Evolutionary conservation across 108 stramenopile species (phyloP).

Genomic region (Schizochytrium sp.): DNA sequence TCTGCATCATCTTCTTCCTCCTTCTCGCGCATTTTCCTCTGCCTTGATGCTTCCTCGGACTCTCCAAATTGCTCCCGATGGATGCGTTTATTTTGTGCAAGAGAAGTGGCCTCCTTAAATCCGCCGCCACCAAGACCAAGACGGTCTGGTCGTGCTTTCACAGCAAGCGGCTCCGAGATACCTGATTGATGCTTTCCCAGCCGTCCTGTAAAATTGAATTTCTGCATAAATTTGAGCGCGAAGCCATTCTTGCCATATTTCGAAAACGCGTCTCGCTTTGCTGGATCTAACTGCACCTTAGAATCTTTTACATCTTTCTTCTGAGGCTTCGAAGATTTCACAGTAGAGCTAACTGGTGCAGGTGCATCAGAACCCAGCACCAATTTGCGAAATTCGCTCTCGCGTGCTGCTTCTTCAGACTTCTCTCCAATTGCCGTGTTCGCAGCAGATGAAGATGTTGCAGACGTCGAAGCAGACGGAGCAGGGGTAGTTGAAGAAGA

Average conservation of each 20-base stretch:
- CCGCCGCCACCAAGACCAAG: constrained; percentile 33
- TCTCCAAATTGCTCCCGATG: constrained; percentile 45
- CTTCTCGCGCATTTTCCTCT: neutral
- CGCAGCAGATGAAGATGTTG: neutral
- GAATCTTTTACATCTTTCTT: neutral
- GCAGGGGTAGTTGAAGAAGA: no score
- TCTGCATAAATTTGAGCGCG: constrained; percentile 23
- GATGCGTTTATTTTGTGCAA: neutral
- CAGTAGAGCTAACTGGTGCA: neutral
- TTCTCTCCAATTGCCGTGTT: neutral
- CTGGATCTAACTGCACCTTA: neutral
- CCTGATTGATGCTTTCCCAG: constrained; percentile 25
- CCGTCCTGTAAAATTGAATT: constrained; percentile 42
- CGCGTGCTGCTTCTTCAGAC: neutral
- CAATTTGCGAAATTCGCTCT: neutral
- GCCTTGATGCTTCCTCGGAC: neutral
- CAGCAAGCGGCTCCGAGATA: constrained; percentile 12
- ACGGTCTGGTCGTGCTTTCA: constrained; percentile 26
- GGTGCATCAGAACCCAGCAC: neutral
- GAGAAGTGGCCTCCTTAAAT: neutral
- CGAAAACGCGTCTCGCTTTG: neutral
- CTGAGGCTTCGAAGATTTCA: neutral
- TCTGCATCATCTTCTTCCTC: constrained; percentile 38
- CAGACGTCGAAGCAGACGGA: no score
- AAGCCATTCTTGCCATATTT: constrained; percentile 39